These are phyloP conservation scores for Nowakowskiella sp. DNA, from an alignment of 192 early-diverging fungal genomes.

Conservation along the genomic window DNA sequence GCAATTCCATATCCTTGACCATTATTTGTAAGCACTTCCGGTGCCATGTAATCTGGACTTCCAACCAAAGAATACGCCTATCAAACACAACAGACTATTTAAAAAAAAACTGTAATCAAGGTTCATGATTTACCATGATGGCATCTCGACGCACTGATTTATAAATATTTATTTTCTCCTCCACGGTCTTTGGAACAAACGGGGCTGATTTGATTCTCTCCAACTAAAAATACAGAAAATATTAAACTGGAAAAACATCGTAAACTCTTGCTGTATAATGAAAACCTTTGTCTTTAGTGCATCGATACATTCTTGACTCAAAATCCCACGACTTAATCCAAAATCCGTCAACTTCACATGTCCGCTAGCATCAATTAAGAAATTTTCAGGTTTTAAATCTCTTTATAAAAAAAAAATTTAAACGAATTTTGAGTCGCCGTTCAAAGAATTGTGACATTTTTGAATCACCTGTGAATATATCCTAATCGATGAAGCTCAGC, in stretches of 20 bases:
- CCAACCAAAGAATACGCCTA: slow-evolving; percentile 81
- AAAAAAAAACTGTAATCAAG: slow-evolving; percentile 1
- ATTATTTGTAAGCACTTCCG: slow-evolving; percentile 63
- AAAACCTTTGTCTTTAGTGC: slow-evolving; percentile 20
- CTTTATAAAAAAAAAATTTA: slow-evolving; percentile 9
- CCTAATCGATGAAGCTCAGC: slow-evolving; percentile 75
- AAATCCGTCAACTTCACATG: slow-evolving; percentile 82
- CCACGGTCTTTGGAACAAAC: slow-evolving; percentile 13
- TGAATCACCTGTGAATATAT: slow-evolving; percentile 67
- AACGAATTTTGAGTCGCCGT: slow-evolving; percentile 1
- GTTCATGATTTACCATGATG: slow-evolving; percentile 14
- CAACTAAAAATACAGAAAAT: slow-evolving; percentile 11
- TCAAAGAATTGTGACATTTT: background rate
- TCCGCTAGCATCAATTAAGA: slow-evolving; percentile 42
- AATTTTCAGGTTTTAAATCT: slow-evolving; percentile 51
- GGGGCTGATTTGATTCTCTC: slow-evolving; percentile 33
- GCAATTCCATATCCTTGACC: slow-evolving; percentile 52
- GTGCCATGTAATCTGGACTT: slow-evolving; percentile 90
- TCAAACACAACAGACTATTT: slow-evolving; percentile 8
- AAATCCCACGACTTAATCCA: slow-evolving; percentile 51
- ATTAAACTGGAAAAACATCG: slow-evolving; percentile 12
- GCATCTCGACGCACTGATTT: slow-evolving; percentile 29
- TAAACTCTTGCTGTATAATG: slow-evolving; percentile 2
- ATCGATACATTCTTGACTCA: slow-evolving; percentile 25
- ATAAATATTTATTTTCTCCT: slow-evolving; percentile 33